Percentiles rank a stretch among this genome's conserved stretches.
These are phyloP conservation scores for Trichophyton schoenleinii DNA, from an alignment of 2,329 filamentous ascomycete genomes.

Conservation along the genomic window DNA sequence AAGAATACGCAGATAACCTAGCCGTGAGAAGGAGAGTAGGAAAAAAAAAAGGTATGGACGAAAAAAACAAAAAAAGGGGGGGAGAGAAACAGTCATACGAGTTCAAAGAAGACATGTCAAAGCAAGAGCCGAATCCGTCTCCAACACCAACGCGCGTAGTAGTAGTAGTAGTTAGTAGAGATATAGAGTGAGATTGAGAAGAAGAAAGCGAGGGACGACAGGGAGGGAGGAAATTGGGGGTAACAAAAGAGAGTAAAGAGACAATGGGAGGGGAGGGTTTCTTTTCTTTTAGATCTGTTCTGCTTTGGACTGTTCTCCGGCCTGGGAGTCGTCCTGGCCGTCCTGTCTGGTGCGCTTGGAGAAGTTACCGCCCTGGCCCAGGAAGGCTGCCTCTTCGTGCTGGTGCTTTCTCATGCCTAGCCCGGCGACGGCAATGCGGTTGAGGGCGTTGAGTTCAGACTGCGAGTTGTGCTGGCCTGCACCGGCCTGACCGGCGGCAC, in stretches of 20 bases:
- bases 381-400: conserved; percentile 26
- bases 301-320: neutral
- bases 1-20: neutral
- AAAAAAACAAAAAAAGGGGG: neutral
- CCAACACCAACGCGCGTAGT: neutral
- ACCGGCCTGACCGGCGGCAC: conserved; percentile 7
- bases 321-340: neutral
- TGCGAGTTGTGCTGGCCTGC: conserved; percentile 4
- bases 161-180: neutral
- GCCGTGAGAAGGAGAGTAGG: neutral
- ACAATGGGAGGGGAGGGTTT: neutral
- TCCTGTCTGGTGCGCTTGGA: conserved; percentile 15
- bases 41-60: neutral
- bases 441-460: conserved; percentile 30
- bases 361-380: conserved; percentile 22
- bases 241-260: neutral
- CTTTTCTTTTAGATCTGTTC: neutral
- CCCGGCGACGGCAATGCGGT: conserved; percentile 33
- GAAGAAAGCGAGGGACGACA: neutral
- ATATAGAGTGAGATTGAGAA: neutral
- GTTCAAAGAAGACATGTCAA: neutral
- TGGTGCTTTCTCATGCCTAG: conserved; percentile 33
- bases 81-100: neutral
- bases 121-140: neutral
- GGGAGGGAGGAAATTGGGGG: neutral